Evolutionary conservation across 2,329 filamentous ascomycete genomes (phyloP).

Genomic region (Aspergillus fructus): DNA sequence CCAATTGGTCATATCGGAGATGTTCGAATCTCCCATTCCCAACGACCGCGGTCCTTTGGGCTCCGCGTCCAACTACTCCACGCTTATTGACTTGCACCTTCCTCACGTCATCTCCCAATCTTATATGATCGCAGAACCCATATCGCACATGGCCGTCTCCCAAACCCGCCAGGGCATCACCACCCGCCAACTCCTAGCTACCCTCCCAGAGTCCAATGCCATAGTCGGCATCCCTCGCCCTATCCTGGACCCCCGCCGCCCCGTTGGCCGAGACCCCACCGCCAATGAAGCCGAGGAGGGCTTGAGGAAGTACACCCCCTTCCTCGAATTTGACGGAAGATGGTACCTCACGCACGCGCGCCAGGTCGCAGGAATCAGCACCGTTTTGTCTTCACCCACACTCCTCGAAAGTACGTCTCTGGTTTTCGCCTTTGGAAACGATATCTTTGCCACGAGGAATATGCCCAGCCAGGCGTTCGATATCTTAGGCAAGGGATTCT

Average conservation of each 20-base stretch:
- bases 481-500: conserved; percentile 88
- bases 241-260: conserved; percentile 80
- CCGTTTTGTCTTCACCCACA: conserved; percentile 73
- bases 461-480: conserved; percentile 91
- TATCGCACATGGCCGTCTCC: conserved; percentile 77
- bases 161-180: conserved; percentile 92
- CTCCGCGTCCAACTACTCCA: conserved; percentile 70
- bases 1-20: conserved; percentile 79
- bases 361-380: conserved; percentile 72
- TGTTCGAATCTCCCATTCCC: conserved; percentile 80
- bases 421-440: conserved; percentile 79
- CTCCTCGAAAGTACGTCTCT: conserved; percentile 88
- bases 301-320: conserved; percentile 70
- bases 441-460: conserved; percentile 83
- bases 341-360: conserved; percentile 78
- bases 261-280: conserved; percentile 79
- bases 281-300: conserved; percentile 80
- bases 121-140: conserved; percentile 76
- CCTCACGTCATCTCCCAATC: conserved; percentile 78
- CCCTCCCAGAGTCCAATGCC: conserved; percentile 69
- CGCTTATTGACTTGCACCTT: conserved; percentile 62
- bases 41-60: conserved; percentile 83
- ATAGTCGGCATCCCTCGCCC: conserved; percentile 77
- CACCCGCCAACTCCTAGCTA: conserved; percentile 75
- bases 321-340: conserved; percentile 80